Percentiles rank a stretch among this genome's conserved stretches.
Conservation (phyloP, 441 rosid species). For the Euphorbia celastroides region DNA sequence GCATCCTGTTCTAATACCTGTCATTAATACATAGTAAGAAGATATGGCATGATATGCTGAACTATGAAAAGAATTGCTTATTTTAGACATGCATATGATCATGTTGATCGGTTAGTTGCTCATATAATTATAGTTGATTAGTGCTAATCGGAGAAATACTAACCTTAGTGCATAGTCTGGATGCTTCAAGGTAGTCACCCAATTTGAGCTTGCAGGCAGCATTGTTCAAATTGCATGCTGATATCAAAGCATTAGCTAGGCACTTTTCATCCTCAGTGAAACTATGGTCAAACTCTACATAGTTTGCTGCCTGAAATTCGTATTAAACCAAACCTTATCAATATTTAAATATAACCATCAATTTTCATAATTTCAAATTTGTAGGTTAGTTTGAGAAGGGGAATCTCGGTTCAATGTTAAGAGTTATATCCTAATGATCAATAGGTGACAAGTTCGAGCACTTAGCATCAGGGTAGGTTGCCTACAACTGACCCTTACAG, state of each 20-base stretch:
- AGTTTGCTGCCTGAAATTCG: conserved; percentile 34
- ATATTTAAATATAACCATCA: not conserved
- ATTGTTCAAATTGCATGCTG: conserved; percentile 65
- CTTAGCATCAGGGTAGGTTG: too few relatives aligned
- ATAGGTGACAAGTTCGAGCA: too few relatives aligned
- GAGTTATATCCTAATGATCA: too few relatives aligned
- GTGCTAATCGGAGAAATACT: not conserved
- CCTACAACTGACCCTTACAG: too few relatives aligned
- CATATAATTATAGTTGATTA: not conserved
- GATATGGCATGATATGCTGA: not conserved
- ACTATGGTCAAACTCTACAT: conserved; percentile 52
- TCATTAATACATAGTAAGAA: not conserved
- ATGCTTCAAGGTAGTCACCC: conserved; percentile 61
- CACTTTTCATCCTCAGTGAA: conserved; percentile 66
- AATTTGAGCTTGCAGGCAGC: conserved; percentile 81
- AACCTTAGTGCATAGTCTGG: conserved; percentile 76
- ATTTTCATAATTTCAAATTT: not conserved
- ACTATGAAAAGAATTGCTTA: not conserved
- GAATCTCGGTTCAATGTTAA: too few relatives aligned
- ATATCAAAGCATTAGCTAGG: conserved; percentile 49
- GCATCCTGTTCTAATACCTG: conserved; percentile 68
- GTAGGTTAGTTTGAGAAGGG: not conserved
- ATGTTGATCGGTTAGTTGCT: not conserved
- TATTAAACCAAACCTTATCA: not conserved
- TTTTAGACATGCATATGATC: not conserved